Base-by-base conservation (phyloP, 225 moss, liverwort and hornwort genomes). In the Pleurozium schreberi region DNA sequence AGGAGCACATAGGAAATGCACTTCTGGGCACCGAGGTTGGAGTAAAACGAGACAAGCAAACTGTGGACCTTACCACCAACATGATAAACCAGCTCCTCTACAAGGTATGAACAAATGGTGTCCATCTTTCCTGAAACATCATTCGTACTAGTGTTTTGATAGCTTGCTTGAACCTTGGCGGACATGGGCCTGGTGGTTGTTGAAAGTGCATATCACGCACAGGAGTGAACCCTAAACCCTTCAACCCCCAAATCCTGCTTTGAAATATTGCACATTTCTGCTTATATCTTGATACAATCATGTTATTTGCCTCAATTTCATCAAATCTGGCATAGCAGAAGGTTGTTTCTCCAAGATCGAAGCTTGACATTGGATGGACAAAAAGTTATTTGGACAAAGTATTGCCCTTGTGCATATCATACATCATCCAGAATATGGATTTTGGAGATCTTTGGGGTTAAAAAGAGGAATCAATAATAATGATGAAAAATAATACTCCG, bases 21-120 rank as follows among this genome's bases (percentile, higher is more conserved):
- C 90, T 99, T 59, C 89, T 97, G 42, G 99, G 93, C 49, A 97
- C 99, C 67, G 99, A 99, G 92, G 94, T 99, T 66, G 99, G 99
- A 90, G 92, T 96, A 14, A 93, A 90, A 89, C 93, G 99, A 83
- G 96, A 96, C 64, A 92, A 89, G 78, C 74, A 88, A 64, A 94
- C 92, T 14, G 96, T 99, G 49, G 95, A 96, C 81, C 89, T 88
- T 21, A 93, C 95, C 76, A 95, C 93, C 71, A 95, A 95, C 65
- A 91, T 95, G 87, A 94, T 99, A 12, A 95, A 95, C 83, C 93
- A 93, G 23, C 86, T 97, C 81, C 91, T 99, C 15, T 95, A 93
- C 66, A 95, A 96, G 96, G 98, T 97, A 76, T 55, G 53, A 80
- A 71, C 80, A 81, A 73, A 77, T 12, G 43, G 30, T 81, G 57